phyloP scores from a whole-genome alignment of 371 early-diverging fungal genomes.

The Mucor indicus region DNA sequence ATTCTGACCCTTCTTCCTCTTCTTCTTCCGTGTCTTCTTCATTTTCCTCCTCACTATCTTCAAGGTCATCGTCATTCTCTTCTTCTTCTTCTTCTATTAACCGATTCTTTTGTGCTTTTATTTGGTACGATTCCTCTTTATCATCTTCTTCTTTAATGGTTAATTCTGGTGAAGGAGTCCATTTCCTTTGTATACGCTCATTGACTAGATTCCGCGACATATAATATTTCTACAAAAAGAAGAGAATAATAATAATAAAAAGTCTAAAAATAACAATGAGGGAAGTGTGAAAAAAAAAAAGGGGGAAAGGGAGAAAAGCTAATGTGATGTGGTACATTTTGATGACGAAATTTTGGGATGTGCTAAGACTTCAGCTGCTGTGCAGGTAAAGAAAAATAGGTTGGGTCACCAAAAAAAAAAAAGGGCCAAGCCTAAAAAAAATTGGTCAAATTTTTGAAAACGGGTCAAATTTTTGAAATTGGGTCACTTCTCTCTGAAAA shows the following conservation, averaged over 20 bases:
- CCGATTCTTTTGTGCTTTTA: neutral
- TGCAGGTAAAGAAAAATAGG: too few relatives aligned
- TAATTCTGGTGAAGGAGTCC: constrained; percentile 19
- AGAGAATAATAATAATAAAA: neutral
- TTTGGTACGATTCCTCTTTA: constrained; percentile 1
- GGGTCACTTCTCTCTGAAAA: too few relatives aligned
- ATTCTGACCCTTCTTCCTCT: constrained; percentile 13
- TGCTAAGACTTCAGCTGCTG: too few relatives aligned
- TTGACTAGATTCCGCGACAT: constrained; percentile 12
- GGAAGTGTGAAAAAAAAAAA: too few relatives aligned
- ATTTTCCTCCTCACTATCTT: neutral
- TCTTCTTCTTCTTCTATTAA: constrained; percentile 10
- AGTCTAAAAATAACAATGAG: too few relatives aligned
- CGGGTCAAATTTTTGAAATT: too few relatives aligned
- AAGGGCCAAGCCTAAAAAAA: neutral
- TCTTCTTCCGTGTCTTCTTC: constrained; percentile 2
- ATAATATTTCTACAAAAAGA: neutral
- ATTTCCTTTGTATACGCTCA: constrained; percentile 9
- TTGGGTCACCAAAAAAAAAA: constrained; percentile 1
- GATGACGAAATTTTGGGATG: too few relatives aligned
- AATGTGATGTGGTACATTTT: too few relatives aligned
- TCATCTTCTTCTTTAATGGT: constrained; percentile 17
- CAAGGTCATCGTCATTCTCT: constrained; percentile 1
- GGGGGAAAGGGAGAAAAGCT: too few relatives aligned
- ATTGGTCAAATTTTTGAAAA: neutral